Conservation (phyloP, 2,329 filamentous ascomycete species). For the Zymoseptoria passerinii region DNA sequence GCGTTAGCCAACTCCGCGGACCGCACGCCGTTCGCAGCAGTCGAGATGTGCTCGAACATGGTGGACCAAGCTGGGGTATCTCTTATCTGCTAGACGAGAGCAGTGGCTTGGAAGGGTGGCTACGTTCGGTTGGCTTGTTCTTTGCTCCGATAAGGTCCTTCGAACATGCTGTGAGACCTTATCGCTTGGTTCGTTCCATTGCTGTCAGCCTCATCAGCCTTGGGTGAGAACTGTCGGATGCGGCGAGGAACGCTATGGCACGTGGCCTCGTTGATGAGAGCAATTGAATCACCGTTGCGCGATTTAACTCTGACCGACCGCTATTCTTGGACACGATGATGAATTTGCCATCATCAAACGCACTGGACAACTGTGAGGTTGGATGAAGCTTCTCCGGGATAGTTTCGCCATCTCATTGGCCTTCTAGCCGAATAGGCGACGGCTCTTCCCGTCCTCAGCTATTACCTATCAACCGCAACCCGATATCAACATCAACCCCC, state of each 20-base stretch:
- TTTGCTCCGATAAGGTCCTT: not conserved
- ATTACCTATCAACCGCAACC: not conserved
- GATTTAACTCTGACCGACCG: not conserved
- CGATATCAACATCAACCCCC: not conserved
- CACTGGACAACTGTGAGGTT: not conserved
- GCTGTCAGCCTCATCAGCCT: not conserved
- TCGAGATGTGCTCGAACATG: not conserved
- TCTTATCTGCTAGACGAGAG: not conserved
- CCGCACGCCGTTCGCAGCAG: not conserved
- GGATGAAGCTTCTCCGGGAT: not conserved
- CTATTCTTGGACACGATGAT: not conserved
- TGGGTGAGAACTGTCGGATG: not conserved
- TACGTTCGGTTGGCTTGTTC: not conserved
- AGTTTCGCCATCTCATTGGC: not conserved
- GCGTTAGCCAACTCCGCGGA: not conserved
- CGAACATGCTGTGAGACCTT: not conserved
- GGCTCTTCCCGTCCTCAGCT: not conserved
- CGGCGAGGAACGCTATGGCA: not conserved
- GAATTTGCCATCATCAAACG: not conserved
- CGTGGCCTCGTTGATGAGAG: not conserved
- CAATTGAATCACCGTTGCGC: not conserved
- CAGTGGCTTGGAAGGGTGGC: not conserved
- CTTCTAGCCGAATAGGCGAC: not conserved
- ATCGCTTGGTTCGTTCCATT: not conserved
- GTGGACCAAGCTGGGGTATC: not conserved